Conservation (phyloP, 1,284 basidiomycete genomes). For the Apiotrichum montevideense region DNA sequence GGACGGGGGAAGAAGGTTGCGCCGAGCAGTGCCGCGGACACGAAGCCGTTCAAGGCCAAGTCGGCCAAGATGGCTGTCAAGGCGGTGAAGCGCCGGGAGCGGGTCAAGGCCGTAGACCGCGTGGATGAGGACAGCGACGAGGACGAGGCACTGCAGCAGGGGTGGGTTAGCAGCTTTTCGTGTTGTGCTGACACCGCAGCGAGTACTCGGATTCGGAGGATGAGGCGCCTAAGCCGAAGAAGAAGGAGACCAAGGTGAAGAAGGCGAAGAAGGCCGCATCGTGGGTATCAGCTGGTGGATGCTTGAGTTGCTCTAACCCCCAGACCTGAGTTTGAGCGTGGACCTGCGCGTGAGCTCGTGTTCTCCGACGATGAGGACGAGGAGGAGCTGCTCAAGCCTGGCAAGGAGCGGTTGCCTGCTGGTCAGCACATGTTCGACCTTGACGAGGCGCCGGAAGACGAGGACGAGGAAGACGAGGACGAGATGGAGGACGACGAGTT, state of each 20-base stretch:
- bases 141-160: conserved; percentile 39
- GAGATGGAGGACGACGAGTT: conserved; percentile 52
- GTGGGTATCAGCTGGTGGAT: conserved; percentile 5
- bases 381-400: conserved; percentile 44
- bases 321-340: conserved; percentile 34
- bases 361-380: conserved; percentile 57
- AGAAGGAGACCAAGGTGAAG: conserved; percentile 56
- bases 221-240: conserved; percentile 50
- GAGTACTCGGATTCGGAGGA: conserved; percentile 50
- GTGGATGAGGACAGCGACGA: conserved; percentile 41
- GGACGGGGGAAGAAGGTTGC: conserved; percentile 29
- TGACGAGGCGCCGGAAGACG: conserved; percentile 39
- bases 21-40: conserved; percentile 12
- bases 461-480: conserved; percentile 33
- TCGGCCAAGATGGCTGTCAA: conserved; percentile 21
- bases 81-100: conserved; percentile 18
- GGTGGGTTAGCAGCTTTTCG: conserved; percentile 22
- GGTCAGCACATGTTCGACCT: conserved; percentile 47
- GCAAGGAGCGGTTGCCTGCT: conserved; percentile 38
- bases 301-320: conserved; percentile 23
- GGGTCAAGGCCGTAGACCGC: conserved; percentile 35
- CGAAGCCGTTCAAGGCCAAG: conserved; percentile 25
- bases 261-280: conserved; percentile 40
- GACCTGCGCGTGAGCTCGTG: conserved; percentile 58
- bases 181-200: conserved; percentile 12